Evolutionary conservation across 140 eudicot genomes (phyloP), one percentile per base, ranked within the genome.

Genomic region (Anethum foeniculum): DNA sequence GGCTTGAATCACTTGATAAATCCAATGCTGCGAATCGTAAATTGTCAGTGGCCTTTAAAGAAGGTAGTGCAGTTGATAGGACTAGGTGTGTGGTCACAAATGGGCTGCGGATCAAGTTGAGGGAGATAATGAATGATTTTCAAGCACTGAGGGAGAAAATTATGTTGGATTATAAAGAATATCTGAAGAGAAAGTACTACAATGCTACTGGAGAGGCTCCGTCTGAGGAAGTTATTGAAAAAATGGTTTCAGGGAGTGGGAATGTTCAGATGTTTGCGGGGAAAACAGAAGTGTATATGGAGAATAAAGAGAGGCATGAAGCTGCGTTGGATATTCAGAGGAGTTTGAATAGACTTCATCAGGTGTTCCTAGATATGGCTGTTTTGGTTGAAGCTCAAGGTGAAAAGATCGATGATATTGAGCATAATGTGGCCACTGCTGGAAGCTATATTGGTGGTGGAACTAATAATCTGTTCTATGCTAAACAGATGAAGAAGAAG

Each of bases 361-460:
- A 86, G 78, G 93, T 89, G 82, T 89, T 89, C 79, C 89, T 89
- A 27, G 93, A 89, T 75, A 85, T 89, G 90, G 93, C 90, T 38
- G 89, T 89, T 78, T 69, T 89, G 86, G 88, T 89, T 47, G 90
- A 89, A 81, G 67, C 86, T 60, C 93, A 89, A 75, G 93, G 90
- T 4, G 89, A 83, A 39, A 75, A 68, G 86, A 81, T 86, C 44
- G 86, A 86, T 83, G 90, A 86, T 34, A 89, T 89, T 25, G 90
- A 89, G 86, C 79, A 79, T 16, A 86, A 89, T 81, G 86, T 89
- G 41, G 89, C 75, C 19, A 76, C 5, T 34, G 90, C 89, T 8
- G 86, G 87, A 80, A 80, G 83, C 58, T 85, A 76, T 80, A 81
- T 89, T 27, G 77, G 80, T 43, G 90, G 90, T 16, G 93, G 93